Evolutionary conservation across 2,329 filamentous ascomycete species (phyloP).

Genomic region (Westerdykella sp.): DNA sequence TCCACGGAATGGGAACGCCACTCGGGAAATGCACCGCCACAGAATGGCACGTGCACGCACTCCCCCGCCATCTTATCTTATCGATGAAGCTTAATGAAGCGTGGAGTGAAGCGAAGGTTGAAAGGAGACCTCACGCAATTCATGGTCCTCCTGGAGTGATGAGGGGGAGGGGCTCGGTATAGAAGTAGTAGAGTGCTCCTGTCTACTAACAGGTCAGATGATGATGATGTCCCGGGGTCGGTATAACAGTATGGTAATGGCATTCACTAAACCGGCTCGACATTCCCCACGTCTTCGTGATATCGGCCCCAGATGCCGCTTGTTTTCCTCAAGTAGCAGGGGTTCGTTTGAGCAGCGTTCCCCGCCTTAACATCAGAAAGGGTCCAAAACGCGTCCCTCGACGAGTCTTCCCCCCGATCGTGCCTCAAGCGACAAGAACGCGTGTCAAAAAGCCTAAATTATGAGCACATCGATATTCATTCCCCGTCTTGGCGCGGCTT

Average conservation of each 20-base stretch:
- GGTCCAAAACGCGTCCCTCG: too few relatives aligned
- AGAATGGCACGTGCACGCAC: not conserved
- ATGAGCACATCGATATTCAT: not conserved
- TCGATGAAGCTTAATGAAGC: constrained; percentile 6
- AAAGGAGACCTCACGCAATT: too few relatives aligned
- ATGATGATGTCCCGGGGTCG: not conserved
- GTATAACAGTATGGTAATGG: not conserved
- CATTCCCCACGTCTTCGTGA: constrained; percentile 11
- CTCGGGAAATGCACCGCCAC: not conserved
- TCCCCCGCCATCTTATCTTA: constrained; percentile 7
- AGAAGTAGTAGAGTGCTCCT: too few relatives aligned
- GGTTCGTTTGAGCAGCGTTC: too few relatives aligned
- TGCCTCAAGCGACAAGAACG: too few relatives aligned
- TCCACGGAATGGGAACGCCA: constrained; percentile 11
- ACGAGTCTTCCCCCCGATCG: too few relatives aligned
- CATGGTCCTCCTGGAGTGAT: not conserved
- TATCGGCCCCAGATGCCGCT: not conserved
- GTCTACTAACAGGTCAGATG: not conserved
- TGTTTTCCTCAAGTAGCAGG: too few relatives aligned
- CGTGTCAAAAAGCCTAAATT: too few relatives aligned
- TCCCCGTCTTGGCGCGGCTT: too few relatives aligned
- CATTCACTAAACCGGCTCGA: constrained; percentile 7
- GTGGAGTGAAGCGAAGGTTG: too few relatives aligned
- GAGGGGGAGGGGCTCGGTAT: not conserved
- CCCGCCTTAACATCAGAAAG: too few relatives aligned